Evolutionary conservation across 768 basidiomycete genomes (phyloP).

Genomic region (Coprinellus aureogranulatus): DNA sequence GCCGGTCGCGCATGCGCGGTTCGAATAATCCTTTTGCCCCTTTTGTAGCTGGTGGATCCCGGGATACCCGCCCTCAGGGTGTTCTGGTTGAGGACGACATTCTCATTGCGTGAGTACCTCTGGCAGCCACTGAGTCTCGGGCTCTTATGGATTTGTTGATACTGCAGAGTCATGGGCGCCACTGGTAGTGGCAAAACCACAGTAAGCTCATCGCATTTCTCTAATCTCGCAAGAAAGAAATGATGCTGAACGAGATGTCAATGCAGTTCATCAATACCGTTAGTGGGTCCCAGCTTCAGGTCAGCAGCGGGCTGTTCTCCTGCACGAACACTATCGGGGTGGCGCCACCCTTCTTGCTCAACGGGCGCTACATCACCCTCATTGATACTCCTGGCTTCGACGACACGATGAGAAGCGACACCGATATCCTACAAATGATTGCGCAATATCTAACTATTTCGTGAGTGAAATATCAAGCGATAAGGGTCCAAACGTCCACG

Average conservation of each 20-base stretch:
- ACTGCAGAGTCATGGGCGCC: conserved; percentile 40
- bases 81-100: background rate
- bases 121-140: background rate
- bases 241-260: background rate
- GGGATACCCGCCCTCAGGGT: too few species aligned
- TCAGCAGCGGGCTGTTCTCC: conserved; percentile 47
- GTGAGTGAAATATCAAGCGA: too few species aligned
- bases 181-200: conserved; percentile 40
- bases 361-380: conserved; percentile 40
- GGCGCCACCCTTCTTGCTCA: conserved; percentile 40
- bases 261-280: conserved; percentile 55
- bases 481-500: too few species aligned
- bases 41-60: too few species aligned
- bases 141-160: too few species aligned
- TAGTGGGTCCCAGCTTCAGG: conserved; percentile 47
- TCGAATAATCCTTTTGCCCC: too few species aligned
- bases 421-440: conserved; percentile 49
- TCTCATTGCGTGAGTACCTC: background rate
- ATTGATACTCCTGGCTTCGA: conserved; percentile 66
- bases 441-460: conserved; percentile 36
- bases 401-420: conserved; percentile 47
- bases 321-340: conserved; percentile 48
- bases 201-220: conserved; percentile 17
- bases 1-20: too few species aligned
- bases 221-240: background rate